Evolutionary conservation across 805 yeast genomes (phyloP).

Genomic region (Lachancea fermentati): DNA sequence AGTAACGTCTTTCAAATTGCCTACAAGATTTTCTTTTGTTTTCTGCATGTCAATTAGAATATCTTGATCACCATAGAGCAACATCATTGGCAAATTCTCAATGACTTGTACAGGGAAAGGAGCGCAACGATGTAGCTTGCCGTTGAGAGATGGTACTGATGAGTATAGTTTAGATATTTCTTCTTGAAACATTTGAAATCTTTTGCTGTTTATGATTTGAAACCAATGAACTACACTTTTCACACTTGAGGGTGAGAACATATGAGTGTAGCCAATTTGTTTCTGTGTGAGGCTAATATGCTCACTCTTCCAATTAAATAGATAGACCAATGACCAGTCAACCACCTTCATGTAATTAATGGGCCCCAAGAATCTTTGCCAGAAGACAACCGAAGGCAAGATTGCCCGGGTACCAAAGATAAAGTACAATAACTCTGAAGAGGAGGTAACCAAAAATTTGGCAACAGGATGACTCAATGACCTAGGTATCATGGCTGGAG

Average conservation of each 20-base stretch:
- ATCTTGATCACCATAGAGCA: conserved; percentile 67
- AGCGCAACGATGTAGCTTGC: conserved; percentile 43
- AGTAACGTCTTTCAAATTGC: conserved; percentile 18
- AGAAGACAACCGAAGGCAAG: conserved; percentile 58
- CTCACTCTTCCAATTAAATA: conserved; percentile 66
- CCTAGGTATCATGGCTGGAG: conserved; percentile 85
- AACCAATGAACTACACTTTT: conserved; percentile 83
- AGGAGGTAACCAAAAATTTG: conserved; percentile 60
- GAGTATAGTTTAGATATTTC: conserved; percentile 23
- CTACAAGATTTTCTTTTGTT: conserved; percentile 51
- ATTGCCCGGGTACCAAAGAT: conserved; percentile 64
- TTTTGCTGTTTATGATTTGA: conserved; percentile 62
- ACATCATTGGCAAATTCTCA: conserved; percentile 48
- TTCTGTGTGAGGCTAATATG: conserved; percentile 68
- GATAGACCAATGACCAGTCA: conserved; percentile 52
- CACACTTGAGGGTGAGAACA: conserved; percentile 77
- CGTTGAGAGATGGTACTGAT: conserved; percentile 15
- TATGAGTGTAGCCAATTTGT: conserved; percentile 65
- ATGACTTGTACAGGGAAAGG: conserved; percentile 52
- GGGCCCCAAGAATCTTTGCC: conserved; percentile 69
- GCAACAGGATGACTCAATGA: conserved; percentile 66
- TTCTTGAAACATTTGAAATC: conserved; percentile 76
- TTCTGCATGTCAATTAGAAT: conserved; percentile 65
- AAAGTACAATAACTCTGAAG: conserved; percentile 58
- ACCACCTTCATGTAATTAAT: conserved; percentile 62